Evolutionary conservation across 75 land plant species (phyloP).

Genomic region (Ceratopteris richardii): DNA sequence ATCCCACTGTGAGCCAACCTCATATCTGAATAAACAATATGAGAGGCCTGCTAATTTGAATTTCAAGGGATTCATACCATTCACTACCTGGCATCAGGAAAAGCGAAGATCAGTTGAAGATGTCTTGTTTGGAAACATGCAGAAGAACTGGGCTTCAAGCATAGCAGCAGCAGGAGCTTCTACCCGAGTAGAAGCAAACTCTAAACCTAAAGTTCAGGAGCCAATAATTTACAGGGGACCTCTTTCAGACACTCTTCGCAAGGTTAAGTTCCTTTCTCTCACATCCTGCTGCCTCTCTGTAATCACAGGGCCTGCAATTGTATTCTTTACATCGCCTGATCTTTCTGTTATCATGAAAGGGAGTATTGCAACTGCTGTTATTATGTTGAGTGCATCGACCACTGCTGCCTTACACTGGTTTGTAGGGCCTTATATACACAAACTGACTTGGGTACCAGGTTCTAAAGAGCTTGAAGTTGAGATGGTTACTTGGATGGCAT

Average conservation of each 20-base stretch:
- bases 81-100: too few relatives aligned
- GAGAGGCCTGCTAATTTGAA: too few relatives aligned
- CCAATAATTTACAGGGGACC: slow-evolving; percentile 65
- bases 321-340: slow-evolving; percentile 87
- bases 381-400: slow-evolving; percentile 83
- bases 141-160: too few relatives aligned
- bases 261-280: slow-evolving; percentile 85
- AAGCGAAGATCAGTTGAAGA: too few relatives aligned
- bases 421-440: slow-evolving; percentile 90
- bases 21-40: too few relatives aligned
- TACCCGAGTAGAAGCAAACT: too few relatives aligned
- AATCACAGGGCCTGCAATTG: slow-evolving; percentile 69
- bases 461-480: slow-evolving; percentile 76
- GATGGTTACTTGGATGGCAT: slow-evolving; percentile 78
- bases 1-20: too few relatives aligned
- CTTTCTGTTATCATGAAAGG: slow-evolving; percentile 74
- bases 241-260: slow-evolving; percentile 75
- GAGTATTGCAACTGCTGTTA: slow-evolving; percentile 72
- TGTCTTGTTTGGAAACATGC: too few relatives aligned
- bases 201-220: not conserved
- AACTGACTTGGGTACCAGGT: slow-evolving; percentile 84
- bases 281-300: slow-evolving; percentile 93
- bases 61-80: too few relatives aligned
- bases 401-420: slow-evolving; percentile 96
- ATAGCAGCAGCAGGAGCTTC: too few relatives aligned